A percentile compares a stretch with the other conserved stretches of the same genome.
phyloP scores from a whole-genome alignment of 2,329 filamentous ascomycete genomes.

The Trichoderma hamatum region DNA sequence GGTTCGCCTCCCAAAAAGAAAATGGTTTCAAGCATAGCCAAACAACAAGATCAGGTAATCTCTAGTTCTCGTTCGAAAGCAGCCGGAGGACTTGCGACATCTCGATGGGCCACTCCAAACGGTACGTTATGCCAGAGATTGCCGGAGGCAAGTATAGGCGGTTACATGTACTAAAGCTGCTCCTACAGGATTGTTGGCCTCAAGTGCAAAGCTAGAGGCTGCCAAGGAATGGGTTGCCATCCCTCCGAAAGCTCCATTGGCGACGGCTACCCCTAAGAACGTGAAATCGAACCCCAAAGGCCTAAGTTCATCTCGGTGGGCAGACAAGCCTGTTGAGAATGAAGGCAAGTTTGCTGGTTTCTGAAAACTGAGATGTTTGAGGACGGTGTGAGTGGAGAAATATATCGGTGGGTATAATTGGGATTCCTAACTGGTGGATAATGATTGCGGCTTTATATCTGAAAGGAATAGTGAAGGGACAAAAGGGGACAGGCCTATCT shows the following conservation, averaged over 20 bases:
- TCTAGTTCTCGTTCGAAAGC: background rate
- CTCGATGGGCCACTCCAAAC: constrained; percentile 27
- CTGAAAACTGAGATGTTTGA: background rate
- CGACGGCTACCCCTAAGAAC: background rate
- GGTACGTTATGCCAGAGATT: background rate
- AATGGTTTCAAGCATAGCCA: background rate
- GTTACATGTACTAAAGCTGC: background rate
- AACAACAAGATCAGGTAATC: constrained; percentile 6
- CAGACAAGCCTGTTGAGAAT: constrained; percentile 11
- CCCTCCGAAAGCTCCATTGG: background rate
- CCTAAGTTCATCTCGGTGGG: constrained; percentile 31
- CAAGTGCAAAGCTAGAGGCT: background rate
- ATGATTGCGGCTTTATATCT: background rate
- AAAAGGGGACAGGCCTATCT: background rate
- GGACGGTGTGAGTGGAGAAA: background rate
- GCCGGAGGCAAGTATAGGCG: background rate
- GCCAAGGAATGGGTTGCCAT: background rate
- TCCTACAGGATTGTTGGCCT: background rate
- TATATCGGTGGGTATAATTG: background rate
- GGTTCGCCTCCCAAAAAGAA: background rate
- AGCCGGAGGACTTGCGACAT: constrained; percentile 27
- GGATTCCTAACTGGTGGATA: background rate
- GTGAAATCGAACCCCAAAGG: constrained; percentile 1
- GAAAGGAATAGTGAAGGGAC: background rate
- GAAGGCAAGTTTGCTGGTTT: background rate